Conservation (phyloP, 129 eudicot genomes). For the Tanacetum coccineum region DNA sequence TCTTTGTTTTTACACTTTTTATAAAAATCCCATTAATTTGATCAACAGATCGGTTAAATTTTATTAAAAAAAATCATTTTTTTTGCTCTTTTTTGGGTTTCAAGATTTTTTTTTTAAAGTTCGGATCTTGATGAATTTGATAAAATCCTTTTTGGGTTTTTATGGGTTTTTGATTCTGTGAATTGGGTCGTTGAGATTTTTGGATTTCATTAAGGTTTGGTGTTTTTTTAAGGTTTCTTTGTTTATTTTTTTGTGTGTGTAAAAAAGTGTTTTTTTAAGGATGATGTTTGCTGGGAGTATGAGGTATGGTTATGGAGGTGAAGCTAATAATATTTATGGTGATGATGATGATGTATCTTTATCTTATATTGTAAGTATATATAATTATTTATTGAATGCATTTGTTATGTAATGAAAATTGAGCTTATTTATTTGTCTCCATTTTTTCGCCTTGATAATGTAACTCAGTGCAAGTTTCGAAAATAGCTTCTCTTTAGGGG, state of each 20-base stretch:
- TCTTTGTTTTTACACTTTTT: slow-evolving; percentile 25
- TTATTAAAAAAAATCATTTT: neutral
- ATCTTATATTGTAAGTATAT: slow-evolving; percentile 61
- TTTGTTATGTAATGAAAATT: neutral
- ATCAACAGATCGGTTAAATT: slow-evolving; percentile 18
- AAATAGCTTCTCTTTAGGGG: neutral
- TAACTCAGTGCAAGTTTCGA: slow-evolving; percentile 5
- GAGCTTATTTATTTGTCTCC: neutral
- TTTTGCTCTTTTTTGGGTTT: neutral
- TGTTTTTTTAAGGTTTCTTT: slow-evolving; percentile 20
- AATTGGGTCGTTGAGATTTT: slow-evolving; percentile 39
- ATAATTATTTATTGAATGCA: slow-evolving; percentile 7
- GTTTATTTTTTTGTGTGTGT: slow-evolving; percentile 9
- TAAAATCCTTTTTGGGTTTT: slow-evolving; percentile 32
- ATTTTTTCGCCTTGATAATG: neutral
- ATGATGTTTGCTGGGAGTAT: slow-evolving; percentile 73
- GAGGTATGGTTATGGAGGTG: slow-evolving; percentile 52
- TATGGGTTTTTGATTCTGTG: slow-evolving; percentile 41
- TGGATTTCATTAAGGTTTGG: slow-evolving; percentile 15
- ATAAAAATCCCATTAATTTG: slow-evolving; percentile 8
- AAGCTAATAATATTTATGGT: slow-evolving; percentile 48
- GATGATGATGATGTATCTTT: slow-evolving; percentile 52
- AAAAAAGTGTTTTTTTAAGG: slow-evolving; percentile 24
- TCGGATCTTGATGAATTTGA: slow-evolving; percentile 32
- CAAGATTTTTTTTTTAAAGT: neutral